phyloP scores from a whole-genome alignment of 108 stramenopile genomes.

The Heterococcus sp. region DNA sequence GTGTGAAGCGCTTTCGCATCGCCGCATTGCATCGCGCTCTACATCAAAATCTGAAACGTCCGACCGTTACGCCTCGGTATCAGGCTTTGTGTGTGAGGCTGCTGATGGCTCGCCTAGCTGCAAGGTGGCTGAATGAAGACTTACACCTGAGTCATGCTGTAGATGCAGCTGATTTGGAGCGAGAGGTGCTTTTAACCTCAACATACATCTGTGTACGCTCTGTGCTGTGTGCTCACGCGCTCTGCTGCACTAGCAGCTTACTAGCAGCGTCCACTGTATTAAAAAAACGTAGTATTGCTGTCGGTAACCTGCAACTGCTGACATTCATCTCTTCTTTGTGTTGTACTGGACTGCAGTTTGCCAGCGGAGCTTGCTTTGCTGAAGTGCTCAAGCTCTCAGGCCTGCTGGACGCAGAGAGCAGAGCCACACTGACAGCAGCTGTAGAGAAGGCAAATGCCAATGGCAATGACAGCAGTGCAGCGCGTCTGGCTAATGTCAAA shows the following conservation, averaged over 20 bases:
- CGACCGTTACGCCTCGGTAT: too few relatives aligned
- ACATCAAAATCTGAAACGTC: too few relatives aligned
- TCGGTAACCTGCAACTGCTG: too few relatives aligned
- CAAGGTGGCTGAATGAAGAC: background rate
- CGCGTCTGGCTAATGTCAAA: background rate
- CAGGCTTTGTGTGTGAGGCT: too few relatives aligned
- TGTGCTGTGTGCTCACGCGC: too few relatives aligned
- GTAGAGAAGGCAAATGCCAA: background rate
- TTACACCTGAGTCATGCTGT: background rate
- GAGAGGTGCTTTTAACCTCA: too few relatives aligned
- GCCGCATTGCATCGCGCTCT: background rate
- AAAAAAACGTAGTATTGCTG: too few relatives aligned
- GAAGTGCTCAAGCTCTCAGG: background rate
- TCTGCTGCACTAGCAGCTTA: too few relatives aligned
- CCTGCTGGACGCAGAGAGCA: background rate
- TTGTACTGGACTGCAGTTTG: background rate
- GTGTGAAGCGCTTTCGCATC: background rate
- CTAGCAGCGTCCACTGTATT: too few relatives aligned
- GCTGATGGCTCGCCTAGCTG: background rate
- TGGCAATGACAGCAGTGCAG: background rate
- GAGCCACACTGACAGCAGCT: background rate
- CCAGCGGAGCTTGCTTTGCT: background rate
- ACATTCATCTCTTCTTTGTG: too few relatives aligned
- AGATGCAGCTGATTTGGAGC: background rate
- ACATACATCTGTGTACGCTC: too few relatives aligned